Percentiles rank a stretch among this genome's conserved stretches.
These are phyloP conservation scores for Pisolithus thermaeus DNA, from an alignment of 1,284 basidiomycete species.

Conservation along the genomic window DNA sequence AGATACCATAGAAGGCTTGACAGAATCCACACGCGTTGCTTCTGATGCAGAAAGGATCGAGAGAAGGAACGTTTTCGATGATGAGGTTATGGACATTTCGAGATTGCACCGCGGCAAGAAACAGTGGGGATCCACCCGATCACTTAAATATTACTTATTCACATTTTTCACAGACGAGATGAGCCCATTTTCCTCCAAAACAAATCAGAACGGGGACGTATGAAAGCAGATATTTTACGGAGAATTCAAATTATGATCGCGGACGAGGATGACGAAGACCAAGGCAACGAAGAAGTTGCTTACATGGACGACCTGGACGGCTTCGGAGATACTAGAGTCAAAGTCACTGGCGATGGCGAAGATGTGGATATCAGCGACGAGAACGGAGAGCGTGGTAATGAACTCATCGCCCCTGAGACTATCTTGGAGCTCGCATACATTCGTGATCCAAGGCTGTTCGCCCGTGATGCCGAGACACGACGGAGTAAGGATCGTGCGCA, in stretches of 20 bases:
- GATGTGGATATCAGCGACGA: slow-evolving; percentile 49
- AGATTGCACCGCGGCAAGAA: slow-evolving; percentile 67
- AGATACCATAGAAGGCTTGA: neutral
- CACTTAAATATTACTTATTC: slow-evolving; percentile 6
- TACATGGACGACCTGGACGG: slow-evolving; percentile 51
- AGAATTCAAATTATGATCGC: slow-evolving; percentile 70
- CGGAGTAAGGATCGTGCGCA: slow-evolving; percentile 59
- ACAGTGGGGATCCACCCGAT: slow-evolving; percentile 33
- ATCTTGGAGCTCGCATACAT: slow-evolving; percentile 75
- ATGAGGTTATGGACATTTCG: slow-evolving; percentile 58
- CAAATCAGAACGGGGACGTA: slow-evolving; percentile 58
- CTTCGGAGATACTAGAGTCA: slow-evolving; percentile 30
- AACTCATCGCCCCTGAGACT: slow-evolving; percentile 43
- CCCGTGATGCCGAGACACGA: slow-evolving; percentile 67
- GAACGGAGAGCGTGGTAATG: slow-evolving; percentile 27
- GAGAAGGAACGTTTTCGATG: slow-evolving; percentile 69
- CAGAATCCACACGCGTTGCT: neutral
- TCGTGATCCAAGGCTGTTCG: slow-evolving; percentile 65
- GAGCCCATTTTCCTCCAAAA: slow-evolving; percentile 46
- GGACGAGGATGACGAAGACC: slow-evolving; percentile 32
- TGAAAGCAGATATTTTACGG: slow-evolving; percentile 78
- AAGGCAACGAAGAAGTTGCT: slow-evolving; percentile 23
- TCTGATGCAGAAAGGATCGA: slow-evolving; percentile 26
- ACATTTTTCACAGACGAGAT: slow-evolving; percentile 34
- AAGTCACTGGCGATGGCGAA: slow-evolving; percentile 56